A percentile compares a stretch with the other conserved stretches of the same genome.
Evolutionary conservation across 2,329 filamentous ascomycete genomes (phyloP).

Genomic region (Arthrobotrys entomopaga): DNA sequence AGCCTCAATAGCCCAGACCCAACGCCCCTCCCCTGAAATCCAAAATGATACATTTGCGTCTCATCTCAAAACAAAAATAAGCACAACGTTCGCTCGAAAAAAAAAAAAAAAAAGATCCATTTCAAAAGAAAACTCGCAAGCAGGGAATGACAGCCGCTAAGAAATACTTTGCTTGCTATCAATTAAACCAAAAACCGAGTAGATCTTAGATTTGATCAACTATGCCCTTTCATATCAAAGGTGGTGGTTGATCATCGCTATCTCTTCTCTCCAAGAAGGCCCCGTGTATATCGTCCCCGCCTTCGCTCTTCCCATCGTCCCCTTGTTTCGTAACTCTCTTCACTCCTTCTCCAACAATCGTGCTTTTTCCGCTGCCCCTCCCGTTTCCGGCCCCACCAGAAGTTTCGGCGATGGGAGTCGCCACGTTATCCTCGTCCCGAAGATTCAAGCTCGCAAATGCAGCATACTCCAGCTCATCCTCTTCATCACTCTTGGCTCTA

Average conservation of each 20-base stretch:
- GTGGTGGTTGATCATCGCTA: conserved; percentile 17
- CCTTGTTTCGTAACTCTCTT: conserved; percentile 13
- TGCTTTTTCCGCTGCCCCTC: conserved; percentile 37
- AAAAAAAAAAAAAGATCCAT: background rate
- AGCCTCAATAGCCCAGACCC: too few relatives aligned
- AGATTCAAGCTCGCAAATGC: conserved; percentile 46
- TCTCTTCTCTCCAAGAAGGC: conserved; percentile 47
- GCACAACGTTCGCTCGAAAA: background rate
- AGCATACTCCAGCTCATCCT: conserved; percentile 52
- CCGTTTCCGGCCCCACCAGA: conserved; percentile 14
- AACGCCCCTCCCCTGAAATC: too few relatives aligned
- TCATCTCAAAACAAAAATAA: background rate
- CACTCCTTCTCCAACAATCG: conserved; percentile 41
- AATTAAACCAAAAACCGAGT: conserved; percentile 6
- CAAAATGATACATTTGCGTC: too few relatives aligned
- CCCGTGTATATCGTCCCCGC: conserved; percentile 39
- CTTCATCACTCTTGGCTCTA: conserved; percentile 35
- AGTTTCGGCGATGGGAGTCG: background rate
- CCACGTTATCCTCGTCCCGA: background rate
- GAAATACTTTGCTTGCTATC: background rate
- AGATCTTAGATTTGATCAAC: too few relatives aligned
- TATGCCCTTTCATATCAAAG: conserved; percentile 20
- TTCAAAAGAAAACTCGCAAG: background rate
- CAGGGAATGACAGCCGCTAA: background rate
- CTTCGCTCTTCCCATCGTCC: conserved; percentile 16